phyloP scores from a whole-genome alignment of 345 rosid genomes.

The Brassica carinata region DNA sequence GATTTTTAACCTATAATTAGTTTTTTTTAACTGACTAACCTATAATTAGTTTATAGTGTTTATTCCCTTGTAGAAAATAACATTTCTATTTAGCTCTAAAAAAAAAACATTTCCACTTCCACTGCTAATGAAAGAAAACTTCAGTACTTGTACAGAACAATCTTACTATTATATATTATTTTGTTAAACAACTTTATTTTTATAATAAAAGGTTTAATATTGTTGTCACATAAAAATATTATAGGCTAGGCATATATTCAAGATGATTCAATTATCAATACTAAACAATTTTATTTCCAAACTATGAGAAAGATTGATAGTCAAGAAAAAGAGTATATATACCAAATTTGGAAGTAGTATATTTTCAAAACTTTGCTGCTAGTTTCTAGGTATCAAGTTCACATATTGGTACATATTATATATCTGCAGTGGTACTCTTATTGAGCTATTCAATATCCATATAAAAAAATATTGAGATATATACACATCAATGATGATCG shows the following conservation, averaged over 20 bases:
- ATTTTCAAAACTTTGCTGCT: neutral
- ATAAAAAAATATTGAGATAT: neutral
- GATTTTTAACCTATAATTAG: neutral
- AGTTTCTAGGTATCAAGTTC: conserved; percentile 12
- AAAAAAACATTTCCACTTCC: neutral
- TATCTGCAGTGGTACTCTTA: neutral
- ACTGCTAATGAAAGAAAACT: neutral
- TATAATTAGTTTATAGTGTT: neutral
- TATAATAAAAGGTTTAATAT: neutral
- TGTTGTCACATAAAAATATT: neutral
- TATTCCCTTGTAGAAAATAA: neutral
- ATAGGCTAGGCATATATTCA: neutral
- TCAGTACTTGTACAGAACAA: neutral
- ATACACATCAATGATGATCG: neutral
- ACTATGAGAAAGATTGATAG: neutral
- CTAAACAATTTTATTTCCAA: neutral
- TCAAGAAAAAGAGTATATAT: neutral
- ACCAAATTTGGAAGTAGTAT: neutral
- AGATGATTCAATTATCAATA: neutral
- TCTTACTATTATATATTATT: neutral
- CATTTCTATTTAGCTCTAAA: neutral
- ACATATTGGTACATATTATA: conserved; percentile 2
- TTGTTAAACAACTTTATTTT: neutral
- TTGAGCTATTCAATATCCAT: neutral
- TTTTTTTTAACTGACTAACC: neutral